Conservation (phyloP, 1,284 basidiomycete species). For the Moesziomyces parantarcticus region DNA sequence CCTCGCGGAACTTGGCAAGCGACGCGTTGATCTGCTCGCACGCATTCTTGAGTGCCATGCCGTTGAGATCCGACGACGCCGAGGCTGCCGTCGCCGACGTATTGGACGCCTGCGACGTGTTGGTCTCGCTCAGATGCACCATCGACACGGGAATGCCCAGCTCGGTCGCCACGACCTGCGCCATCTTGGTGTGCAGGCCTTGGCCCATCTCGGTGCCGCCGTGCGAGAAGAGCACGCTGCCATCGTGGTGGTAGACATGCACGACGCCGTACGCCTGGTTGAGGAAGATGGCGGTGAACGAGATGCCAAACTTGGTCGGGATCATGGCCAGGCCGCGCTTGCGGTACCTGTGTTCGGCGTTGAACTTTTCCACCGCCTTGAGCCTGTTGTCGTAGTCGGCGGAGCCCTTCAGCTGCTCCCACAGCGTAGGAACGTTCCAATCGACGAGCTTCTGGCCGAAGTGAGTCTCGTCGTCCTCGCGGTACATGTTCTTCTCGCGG, state of each 20-base stretch:
- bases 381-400: slow-evolving; percentile 60
- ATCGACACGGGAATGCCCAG: slow-evolving; percentile 63
- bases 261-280: slow-evolving; percentile 68
- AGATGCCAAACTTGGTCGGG: slow-evolving; percentile 68
- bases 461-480: slow-evolving; percentile 67
- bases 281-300: slow-evolving; percentile 65
- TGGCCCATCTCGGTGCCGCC: slow-evolving; percentile 67
- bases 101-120: slow-evolving; percentile 66
- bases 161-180: slow-evolving; percentile 67
- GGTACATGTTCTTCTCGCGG: slow-evolving; percentile 66
- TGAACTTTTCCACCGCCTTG: slow-evolving; percentile 65
- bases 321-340: slow-evolving; percentile 67
- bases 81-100: slow-evolving; percentile 65
- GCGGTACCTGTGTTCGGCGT: slow-evolving; percentile 62
- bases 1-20: slow-evolving; percentile 48
- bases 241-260: slow-evolving; percentile 67
- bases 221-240: slow-evolving; percentile 57
- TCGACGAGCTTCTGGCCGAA: slow-evolving; percentile 67
- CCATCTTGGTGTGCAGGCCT: slow-evolving; percentile 67
- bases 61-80: slow-evolving; percentile 55
- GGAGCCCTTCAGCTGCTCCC: slow-evolving; percentile 55
- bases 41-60: slow-evolving; percentile 66
- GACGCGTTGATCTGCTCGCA: slow-evolving; percentile 67
- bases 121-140: slow-evolving; percentile 61
- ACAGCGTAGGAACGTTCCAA: slow-evolving; percentile 67